Evolutionary conservation across 2,329 filamentous ascomycete species (phyloP).

Genomic region (Septoria petroselini): DNA sequence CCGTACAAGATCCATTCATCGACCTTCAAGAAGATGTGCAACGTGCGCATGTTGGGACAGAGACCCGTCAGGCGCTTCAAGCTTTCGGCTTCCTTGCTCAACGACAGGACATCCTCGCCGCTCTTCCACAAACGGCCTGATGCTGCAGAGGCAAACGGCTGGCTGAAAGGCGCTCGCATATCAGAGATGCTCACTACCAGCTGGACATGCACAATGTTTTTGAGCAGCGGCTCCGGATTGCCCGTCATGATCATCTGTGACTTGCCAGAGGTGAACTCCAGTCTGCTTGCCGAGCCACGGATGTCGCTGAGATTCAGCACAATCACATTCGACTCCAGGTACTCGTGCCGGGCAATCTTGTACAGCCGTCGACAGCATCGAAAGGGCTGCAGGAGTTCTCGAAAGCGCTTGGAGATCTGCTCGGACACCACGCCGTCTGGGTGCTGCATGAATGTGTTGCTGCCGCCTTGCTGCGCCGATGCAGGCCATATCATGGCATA

Average conservation of each 20-base stretch:
- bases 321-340: conserved; percentile 15
- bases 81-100: conserved; percentile 10
- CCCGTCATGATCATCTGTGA: conserved; percentile 14
- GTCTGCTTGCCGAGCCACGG: conserved; percentile 11
- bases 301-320: conserved; percentile 14
- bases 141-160: conserved; percentile 10
- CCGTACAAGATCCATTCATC: conserved; percentile 17
- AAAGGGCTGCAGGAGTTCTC: conserved; percentile 8
- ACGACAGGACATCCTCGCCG: conserved; percentile 5
- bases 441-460: not conserved
- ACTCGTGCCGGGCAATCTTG: conserved; percentile 5
- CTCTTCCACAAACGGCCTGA: conserved; percentile 8
- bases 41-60: conserved; percentile 5
- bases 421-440: conserved; percentile 10
- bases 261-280: conserved; percentile 7
- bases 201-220: conserved; percentile 7
- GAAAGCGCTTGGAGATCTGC: conserved; percentile 10
- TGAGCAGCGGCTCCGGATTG: conserved; percentile 12
- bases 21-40: conserved; percentile 14
- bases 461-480: not conserved
- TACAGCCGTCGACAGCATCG: conserved; percentile 10
- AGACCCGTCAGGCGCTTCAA: not conserved
- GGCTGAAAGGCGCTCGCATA: conserved; percentile 16
- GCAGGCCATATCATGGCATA: conserved; percentile 5
- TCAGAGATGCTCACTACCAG: conserved; percentile 11